These are phyloP conservation scores for Mollisia scopiformis DNA, from an alignment of 2,329 filamentous ascomycete species.

Conservation along the genomic window DNA sequence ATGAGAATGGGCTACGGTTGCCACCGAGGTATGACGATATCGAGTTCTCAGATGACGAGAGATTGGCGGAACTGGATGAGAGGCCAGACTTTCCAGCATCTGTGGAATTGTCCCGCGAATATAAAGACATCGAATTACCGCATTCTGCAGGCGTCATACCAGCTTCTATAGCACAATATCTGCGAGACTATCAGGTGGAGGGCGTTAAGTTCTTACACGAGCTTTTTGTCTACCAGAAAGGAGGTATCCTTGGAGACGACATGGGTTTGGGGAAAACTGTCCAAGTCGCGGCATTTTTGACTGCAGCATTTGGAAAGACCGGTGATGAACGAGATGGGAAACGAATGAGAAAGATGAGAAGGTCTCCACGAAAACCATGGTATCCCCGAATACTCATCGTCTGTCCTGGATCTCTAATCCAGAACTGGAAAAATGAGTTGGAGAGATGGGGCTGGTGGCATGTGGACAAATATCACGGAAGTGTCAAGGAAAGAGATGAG, in stretches of 20 bases:
- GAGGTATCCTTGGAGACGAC: slow-evolving; percentile 87
- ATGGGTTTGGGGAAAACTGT: slow-evolving; percentile 98
- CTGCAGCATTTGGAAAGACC: slow-evolving; percentile 91
- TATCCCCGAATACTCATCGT: slow-evolving; percentile 85
- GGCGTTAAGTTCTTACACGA: slow-evolving; percentile 86
- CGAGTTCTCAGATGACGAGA: slow-evolving; percentile 73
- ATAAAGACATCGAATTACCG: slow-evolving; percentile 74
- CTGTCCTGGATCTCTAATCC: slow-evolving; percentile 84
- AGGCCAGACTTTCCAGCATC: slow-evolving; percentile 68
- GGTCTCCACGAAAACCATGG: slow-evolving; percentile 61
- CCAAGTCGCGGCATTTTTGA: slow-evolving; percentile 90
- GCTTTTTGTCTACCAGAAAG: slow-evolving; percentile 87
- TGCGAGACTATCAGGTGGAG: slow-evolving; percentile 88
- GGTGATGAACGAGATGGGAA: slow-evolving; percentile 85
- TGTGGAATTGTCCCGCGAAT: slow-evolving; percentile 67
- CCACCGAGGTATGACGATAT: slow-evolving; percentile 79
- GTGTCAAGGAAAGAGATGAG: slow-evolving; percentile 68
- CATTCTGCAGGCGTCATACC: slow-evolving; percentile 83
- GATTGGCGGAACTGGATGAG: slow-evolving; percentile 63
- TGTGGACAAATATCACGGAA: slow-evolving; percentile 82
- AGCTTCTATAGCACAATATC: slow-evolving; percentile 85
- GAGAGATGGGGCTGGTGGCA: slow-evolving; percentile 96
- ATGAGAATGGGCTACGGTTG: slow-evolving; percentile 70
- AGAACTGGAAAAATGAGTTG: slow-evolving; percentile 90
- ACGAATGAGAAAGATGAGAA: slow-evolving; percentile 83